Evolutionary conservation across 106 monocot genomes (phyloP).

Genomic region (Dioscorea alata): DNA sequence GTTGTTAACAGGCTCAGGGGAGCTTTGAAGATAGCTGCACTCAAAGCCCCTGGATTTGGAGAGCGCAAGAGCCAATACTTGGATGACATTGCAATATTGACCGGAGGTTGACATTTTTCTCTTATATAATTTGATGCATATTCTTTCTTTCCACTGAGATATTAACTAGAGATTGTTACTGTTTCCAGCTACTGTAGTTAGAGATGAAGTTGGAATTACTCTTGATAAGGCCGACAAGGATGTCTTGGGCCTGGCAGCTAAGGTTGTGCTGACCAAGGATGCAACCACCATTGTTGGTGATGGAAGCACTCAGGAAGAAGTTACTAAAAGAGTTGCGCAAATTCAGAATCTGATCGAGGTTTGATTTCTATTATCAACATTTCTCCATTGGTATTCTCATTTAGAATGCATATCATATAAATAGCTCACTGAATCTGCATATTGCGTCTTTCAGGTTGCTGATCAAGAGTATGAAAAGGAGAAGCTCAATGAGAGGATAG

Average conservation of each 20-base stretch:
- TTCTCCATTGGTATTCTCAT: background rate
- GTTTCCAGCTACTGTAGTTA: slow-evolving; percentile 55
- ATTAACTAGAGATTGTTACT: too few relatives aligned
- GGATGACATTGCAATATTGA: slow-evolving; percentile 91
- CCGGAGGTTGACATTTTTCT: slow-evolving; percentile 47
- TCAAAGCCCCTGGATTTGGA: slow-evolving; percentile 98
- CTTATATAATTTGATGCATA: too few relatives aligned
- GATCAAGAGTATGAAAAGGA: slow-evolving; percentile 80
- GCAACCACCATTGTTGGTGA: slow-evolving; percentile 66
- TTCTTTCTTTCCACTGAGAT: too few relatives aligned
- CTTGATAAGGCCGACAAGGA: slow-evolving; percentile 63
- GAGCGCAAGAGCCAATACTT: slow-evolving; percentile 97
- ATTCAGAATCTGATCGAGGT: slow-evolving; percentile 69
- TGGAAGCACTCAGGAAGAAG: slow-evolving; percentile 67
- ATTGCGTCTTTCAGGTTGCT: slow-evolving; percentile 26
- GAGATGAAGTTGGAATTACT: slow-evolving; percentile 69
- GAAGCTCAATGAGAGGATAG: slow-evolving; percentile 74
- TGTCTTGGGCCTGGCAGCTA: slow-evolving; percentile 64
- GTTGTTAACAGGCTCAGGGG: slow-evolving; percentile 95
- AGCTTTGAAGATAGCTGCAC: slow-evolving; percentile 86
- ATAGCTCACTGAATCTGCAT: too few relatives aligned
- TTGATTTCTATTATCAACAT: background rate
- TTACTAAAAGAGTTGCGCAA: slow-evolving; percentile 56
- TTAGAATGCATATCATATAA: too few relatives aligned
- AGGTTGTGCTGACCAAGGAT: slow-evolving; percentile 70